Base-by-base conservation (phyloP, 768 basidiomycete genomes). In the Suillus luteus region DNA sequence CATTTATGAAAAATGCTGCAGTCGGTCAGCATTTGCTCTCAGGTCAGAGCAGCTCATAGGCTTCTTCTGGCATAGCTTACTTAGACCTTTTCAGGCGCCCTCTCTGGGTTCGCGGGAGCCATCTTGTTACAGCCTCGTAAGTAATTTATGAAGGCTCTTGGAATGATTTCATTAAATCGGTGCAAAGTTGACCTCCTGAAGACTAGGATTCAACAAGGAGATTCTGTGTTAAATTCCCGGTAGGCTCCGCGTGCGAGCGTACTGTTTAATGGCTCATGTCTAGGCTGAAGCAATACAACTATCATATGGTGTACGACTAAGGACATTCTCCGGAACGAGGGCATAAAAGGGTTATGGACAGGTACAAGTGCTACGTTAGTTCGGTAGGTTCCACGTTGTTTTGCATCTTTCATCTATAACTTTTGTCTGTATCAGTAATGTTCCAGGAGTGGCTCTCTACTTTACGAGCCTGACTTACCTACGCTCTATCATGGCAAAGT, bases 371-470 rank as follows among this genome's bases (percentile, higher is more conserved):
- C 95, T 7, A 93, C 95, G 1, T 79, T 97, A 14, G 75, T 85
- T 22, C 82, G 95, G 94, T 86, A 68, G 24, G 76, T 49, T 17
- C 19, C 35, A 43, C 41, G 14, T 60, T 52, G 38, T 54, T 22
- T n/a, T 5, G 31, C 44, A 40, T 44, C 27, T 51, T 22, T 37
- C 35, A 43, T 38, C 58, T 14, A 51, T 38, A 59, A 33, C 60
- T 68, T 51, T 70, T 24, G 44, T 41, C 15, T 44, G 2, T 15
- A 35, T 40, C 66, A 95, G 95, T 62, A 97, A 96, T 71, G 87
- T 97, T 5, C 96, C 96, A 1, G 96, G 96, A 5, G 91, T 97
- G 22, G 94, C 95, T 3, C 75, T 95, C 57, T 98, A 98, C 79
- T 91, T 97, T 81, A 93, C 95, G 4, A 81, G 87, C 49, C 80